Conservation (phyloP, 140 eudicot genomes). For the Stevia rebaudiana region DNA sequence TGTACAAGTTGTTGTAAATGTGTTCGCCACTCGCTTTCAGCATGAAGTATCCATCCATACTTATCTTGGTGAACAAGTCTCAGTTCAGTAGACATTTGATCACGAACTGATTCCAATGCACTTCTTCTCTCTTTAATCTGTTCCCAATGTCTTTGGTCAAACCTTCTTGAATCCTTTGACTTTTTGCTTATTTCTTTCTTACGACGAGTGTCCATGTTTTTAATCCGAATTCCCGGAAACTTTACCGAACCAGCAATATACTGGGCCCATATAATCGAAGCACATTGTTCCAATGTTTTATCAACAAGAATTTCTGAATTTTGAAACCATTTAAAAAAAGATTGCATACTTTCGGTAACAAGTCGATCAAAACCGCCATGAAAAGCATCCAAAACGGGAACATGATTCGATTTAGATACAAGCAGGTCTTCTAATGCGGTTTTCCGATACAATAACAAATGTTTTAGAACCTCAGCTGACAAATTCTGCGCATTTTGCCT, state of each 20-base stretch:
- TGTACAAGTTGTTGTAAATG: conserved; percentile 94
- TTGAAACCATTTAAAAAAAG: conserved; percentile 75
- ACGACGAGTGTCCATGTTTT: conserved; percentile 80
- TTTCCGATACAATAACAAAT: conserved; percentile 82
- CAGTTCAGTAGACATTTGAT: conserved; percentile 75
- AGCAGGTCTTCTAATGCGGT: conserved; percentile 74
- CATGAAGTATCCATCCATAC: conserved; percentile 98
- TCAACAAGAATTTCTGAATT: conserved; percentile 52
- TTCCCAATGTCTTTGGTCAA: conserved; percentile 82
- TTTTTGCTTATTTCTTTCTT: conserved; percentile 67
- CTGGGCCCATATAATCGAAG: conserved; percentile 78
- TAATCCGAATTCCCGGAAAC: conserved; percentile 77
- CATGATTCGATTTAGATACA: conserved; percentile 67
- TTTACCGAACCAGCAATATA: conserved; percentile 72
- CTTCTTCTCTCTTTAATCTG: conserved; percentile 81
- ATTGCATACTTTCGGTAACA: conserved; percentile 56
- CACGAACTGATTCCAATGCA: conserved; percentile 78
- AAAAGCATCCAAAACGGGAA: conserved; percentile 67
- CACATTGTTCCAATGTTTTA: conserved; percentile 75
- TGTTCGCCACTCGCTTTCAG: conserved; percentile 97
- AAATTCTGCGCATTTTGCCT: conserved; percentile 56
- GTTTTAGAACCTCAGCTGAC: conserved; percentile 77
- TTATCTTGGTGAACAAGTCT: conserved; percentile 96
- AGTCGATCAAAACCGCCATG: conserved; percentile 92
- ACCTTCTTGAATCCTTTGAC: conserved; percentile 50